These are phyloP conservation scores for Diplodia sapinea DNA, from an alignment of 2,329 filamentous ascomycete species.

Conservation along the genomic window DNA sequence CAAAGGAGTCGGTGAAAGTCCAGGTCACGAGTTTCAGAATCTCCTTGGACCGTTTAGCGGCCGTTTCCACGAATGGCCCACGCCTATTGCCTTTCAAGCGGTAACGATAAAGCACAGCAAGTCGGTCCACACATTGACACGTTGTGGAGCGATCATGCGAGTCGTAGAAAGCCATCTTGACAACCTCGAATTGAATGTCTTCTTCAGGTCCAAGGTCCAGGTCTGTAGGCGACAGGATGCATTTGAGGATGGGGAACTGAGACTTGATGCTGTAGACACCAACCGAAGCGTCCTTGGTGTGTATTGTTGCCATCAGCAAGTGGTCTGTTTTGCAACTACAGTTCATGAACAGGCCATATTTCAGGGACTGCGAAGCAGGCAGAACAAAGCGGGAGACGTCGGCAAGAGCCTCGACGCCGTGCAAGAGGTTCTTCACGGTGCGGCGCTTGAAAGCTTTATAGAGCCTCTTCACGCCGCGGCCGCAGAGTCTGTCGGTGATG, in stretches of 20 bases:
- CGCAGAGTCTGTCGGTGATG: conserved; percentile 3
- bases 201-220: conserved; percentile 12
- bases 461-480: conserved; percentile 1
- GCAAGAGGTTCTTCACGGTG: conserved; percentile 3
- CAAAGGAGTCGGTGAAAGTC: conserved; percentile 1
- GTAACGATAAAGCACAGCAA: conserved; percentile 28
- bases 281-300: conserved; percentile 2
- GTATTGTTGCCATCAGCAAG: conserved; percentile 20
- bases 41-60: conserved; percentile 12
- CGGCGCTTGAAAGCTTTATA: conserved; percentile 6
- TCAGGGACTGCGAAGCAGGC: conserved; percentile 9
- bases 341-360: conserved; percentile 17
- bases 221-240: conserved; percentile 15
- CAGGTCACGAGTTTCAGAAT: conserved; percentile 29
- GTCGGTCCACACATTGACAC: conserved; percentile 14
- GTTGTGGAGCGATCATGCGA: neutral
- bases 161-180: conserved; percentile 26
- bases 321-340: conserved; percentile 17
- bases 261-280: conserved; percentile 25
- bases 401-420: conserved; percentile 10
- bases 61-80: conserved; percentile 17
- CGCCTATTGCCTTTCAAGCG: neutral
- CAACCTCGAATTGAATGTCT: conserved; percentile 19
- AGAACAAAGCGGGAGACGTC: conserved; percentile 8
- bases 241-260: conserved; percentile 20